Conservation (phyloP, 371 early-diverging fungal species). For the Catenaria anguillulae region DNA sequence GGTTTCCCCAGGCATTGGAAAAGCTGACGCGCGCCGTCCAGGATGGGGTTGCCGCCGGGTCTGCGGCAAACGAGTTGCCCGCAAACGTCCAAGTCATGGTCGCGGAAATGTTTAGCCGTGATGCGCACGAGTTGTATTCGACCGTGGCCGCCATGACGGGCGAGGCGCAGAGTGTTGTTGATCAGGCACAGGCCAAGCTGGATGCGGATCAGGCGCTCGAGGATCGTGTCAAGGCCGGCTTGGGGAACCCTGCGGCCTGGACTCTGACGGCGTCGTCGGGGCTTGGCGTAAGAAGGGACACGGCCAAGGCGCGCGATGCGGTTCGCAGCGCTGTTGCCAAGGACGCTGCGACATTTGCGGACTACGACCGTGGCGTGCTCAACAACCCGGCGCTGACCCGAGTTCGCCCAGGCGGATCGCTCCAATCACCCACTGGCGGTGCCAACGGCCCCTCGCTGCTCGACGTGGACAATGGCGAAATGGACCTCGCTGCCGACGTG, state of each 20-base stretch:
- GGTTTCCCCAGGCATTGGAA: slow-evolving; percentile 55
- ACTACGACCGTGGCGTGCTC: too few species aligned
- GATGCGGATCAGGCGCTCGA: background rate
- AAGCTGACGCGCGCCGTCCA: slow-evolving; percentile 41
- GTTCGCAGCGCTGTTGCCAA: slow-evolving; percentile 12
- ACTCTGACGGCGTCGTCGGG: background rate
- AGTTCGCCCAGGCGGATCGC: too few species aligned
- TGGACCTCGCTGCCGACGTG: slow-evolving; percentile 26
- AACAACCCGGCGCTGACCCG: too few species aligned
- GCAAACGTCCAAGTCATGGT: background rate
- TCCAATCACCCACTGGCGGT: slow-evolving; percentile 17
- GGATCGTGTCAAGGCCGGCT: background rate
- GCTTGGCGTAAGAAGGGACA: background rate
- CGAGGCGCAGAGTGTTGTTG: background rate
- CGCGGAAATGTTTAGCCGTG: background rate
- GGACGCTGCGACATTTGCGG: slow-evolving; percentile 9
- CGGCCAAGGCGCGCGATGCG: background rate
- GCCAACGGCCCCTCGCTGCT: slow-evolving; percentile 30
- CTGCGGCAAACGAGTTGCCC: too few species aligned
- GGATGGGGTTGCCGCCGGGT: too few species aligned
- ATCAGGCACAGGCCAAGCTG: background rate
- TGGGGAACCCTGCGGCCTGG: background rate
- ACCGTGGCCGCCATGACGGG: background rate
- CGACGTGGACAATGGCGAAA: slow-evolving; percentile 41
- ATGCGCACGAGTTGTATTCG: background rate